Evolutionary conservation across 306 rosid genomes (phyloP), one percentile per base, ranked within the genome.

Genomic region (Cicer bijugum): DNA sequence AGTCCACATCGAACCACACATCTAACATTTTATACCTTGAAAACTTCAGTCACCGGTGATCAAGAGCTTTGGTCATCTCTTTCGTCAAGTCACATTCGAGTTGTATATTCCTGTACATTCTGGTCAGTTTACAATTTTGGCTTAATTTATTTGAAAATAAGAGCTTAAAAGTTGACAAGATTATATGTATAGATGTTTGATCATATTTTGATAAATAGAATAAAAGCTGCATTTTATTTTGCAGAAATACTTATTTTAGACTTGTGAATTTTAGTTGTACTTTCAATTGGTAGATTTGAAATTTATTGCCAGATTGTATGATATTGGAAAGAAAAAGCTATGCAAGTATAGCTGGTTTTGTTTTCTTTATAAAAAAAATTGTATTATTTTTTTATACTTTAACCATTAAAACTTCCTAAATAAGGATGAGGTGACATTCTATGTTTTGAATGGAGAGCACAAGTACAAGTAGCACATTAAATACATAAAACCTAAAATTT

Each of bases 81-180:
- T 57, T 56, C 11, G 40, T 65, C 55, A 23, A 17, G 38, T 61
- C 48, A 33, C 61, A 43, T 20, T 63, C 55, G 42, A 42, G 46
- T 57, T 86, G 85, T 86, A 83, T 81, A 75, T 86, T 78, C 78
- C 38, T 81, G 76, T 82, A 78, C 81, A 79, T 75, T 78, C 64
- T 44, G 71, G 52, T 72, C 69, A 75, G 78, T 69, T 52, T 75
- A 42, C 58, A 78, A 55, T 75, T 78, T 75, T 59, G 71, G 72
- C 80, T 71, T 65, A 68, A 78, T 74, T 74, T 81, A 74, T 71
- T 60, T 69, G 69, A 59, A 69, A 70, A 45, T 75, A 74, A 67
- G 57, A 58, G 45, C 75, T 79, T 50, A 56, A 62, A 75, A 57
- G 50, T 69, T 74, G 78, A 67, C 81, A 78, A 55, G 77, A 50